These are phyloP conservation scores for Umbilicaria muhlenbergii DNA, from an alignment of 495 filamentous ascomycete genomes.

Conservation along the genomic window DNA sequence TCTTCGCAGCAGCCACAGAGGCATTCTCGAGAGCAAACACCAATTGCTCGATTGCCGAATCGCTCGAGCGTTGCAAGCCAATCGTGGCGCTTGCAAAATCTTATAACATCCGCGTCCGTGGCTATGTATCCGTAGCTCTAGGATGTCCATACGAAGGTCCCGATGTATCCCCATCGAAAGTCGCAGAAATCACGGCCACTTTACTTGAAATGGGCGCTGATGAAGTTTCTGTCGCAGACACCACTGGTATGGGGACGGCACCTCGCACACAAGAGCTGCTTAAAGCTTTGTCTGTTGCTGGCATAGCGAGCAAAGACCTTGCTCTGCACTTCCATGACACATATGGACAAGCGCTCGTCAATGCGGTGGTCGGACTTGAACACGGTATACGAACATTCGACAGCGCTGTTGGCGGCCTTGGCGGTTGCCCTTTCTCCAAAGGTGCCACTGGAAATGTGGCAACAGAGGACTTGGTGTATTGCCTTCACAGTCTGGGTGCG, in stretches of 20 bases:
- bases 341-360: slow-evolving; percentile 87
- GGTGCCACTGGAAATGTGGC: slow-evolving; percentile 92
- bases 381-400: slow-evolving; percentile 85
- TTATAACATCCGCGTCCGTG: slow-evolving; percentile 59
- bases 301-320: slow-evolving; percentile 63
- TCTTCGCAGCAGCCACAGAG: slow-evolving; percentile 89
- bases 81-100: slow-evolving; percentile 63
- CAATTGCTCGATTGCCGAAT: slow-evolving; percentile 75
- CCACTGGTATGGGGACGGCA: slow-evolving; percentile 91
- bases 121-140: slow-evolving; percentile 88
- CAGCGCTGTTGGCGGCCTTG: slow-evolving; percentile 74
- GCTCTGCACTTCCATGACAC: slow-evolving; percentile 97
- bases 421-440: slow-evolving; percentile 86
- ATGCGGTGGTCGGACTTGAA: slow-evolving; percentile 73
- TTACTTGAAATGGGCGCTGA: slow-evolving; percentile 92
- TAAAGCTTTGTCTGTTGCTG: slow-evolving; percentile 53
- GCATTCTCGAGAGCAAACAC: slow-evolving; percentile 82
- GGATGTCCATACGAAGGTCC: slow-evolving; percentile 91
- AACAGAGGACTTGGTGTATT: slow-evolving; percentile 88
- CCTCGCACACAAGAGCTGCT: slow-evolving; percentile 60
- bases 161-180: slow-evolving; percentile 58
- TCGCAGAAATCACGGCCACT: slow-evolving; percentile 68
- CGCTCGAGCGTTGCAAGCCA: slow-evolving; percentile 56
- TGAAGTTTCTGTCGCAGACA: slow-evolving; percentile 87
- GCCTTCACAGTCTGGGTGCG: slow-evolving; percentile 72